Conservation (phyloP, 331 rosid species). For the Phaseolus coccineus region DNA sequence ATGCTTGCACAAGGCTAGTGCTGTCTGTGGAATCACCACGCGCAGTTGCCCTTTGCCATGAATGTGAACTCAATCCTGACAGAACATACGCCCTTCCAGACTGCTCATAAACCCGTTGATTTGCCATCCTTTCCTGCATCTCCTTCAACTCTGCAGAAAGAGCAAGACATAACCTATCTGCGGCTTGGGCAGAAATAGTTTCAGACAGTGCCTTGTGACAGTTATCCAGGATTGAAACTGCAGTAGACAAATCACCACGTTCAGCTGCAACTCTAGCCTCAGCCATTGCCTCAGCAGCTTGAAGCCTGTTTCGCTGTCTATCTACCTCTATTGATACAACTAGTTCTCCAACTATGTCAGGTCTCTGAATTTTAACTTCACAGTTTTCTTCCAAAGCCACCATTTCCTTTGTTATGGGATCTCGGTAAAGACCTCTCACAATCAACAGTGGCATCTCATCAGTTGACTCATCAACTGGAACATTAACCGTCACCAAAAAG, state of each 20-base stretch:
- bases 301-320: slow-evolving; percentile 86
- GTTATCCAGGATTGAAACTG: slow-evolving; percentile 76
- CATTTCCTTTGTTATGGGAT: slow-evolving; percentile 78
- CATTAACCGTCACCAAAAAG: slow-evolving; percentile 76
- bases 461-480: slow-evolving; percentile 65
- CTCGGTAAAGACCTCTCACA: slow-evolving; percentile 66
- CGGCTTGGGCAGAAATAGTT: slow-evolving; percentile 71
- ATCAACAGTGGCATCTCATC: slow-evolving; percentile 68
- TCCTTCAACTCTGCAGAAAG: slow-evolving; percentile 87
- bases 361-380: slow-evolving; percentile 79
- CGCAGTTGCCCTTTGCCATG: slow-evolving; percentile 96
- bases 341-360: slow-evolving; percentile 51
- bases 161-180: slow-evolving; percentile 69
- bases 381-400: slow-evolving; percentile 61
- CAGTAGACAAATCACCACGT: slow-evolving; percentile 70
- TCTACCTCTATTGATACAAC: slow-evolving; percentile 84
- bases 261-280: slow-evolving; percentile 89
- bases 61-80: slow-evolving; percentile 97
- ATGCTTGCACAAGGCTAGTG: slow-evolving; percentile 76
- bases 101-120: slow-evolving; percentile 76
- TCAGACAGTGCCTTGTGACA: slow-evolving; percentile 70
- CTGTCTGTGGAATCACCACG: slow-evolving; percentile 90
- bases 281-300: slow-evolving; percentile 89
- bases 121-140: slow-evolving; percentile 95
- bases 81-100: slow-evolving; percentile 95